These are phyloP conservation scores for Fusarium sp. DNA, from an alignment of 2,329 filamentous ascomycete genomes.

Conservation along the genomic window DNA sequence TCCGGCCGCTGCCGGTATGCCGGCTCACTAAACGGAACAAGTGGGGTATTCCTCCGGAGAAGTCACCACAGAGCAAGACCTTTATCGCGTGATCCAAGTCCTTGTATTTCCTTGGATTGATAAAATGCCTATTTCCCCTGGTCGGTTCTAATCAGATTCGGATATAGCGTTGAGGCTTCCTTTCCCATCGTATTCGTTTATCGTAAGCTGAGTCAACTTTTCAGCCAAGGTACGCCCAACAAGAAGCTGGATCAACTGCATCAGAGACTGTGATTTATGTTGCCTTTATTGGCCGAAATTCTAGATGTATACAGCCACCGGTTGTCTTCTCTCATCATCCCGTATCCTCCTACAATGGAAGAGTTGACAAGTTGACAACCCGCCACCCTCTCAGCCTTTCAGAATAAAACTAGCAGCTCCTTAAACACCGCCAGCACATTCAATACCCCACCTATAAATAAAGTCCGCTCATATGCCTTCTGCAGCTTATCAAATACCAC, in stretches of 20 bases:
- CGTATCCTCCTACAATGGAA: constrained; percentile 12
- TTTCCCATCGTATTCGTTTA: constrained; percentile 11
- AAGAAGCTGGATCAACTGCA: too few species aligned
- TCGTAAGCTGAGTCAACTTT: background rate
- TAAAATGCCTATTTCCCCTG: background rate
- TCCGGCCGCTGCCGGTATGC: constrained; percentile 22
- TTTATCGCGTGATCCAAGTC: constrained; percentile 2
- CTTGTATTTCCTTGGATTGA: constrained; percentile 24
- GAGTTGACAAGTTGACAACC: constrained; percentile 19
- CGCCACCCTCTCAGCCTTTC: background rate
- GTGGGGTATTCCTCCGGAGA: constrained; percentile 27
- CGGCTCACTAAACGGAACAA: constrained; percentile 9
- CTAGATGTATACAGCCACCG: background rate
- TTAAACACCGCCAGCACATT: constrained; percentile 8
- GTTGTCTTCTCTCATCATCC: constrained; percentile 6
- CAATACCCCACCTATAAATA: background rate
- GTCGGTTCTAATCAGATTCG: background rate
- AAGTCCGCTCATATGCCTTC: constrained; percentile 31
- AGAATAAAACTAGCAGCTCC: background rate
- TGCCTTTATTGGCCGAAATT: background rate
- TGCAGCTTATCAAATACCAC: constrained; percentile 46
- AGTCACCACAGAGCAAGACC: background rate
- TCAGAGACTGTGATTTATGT: too few species aligned
- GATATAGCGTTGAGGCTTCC: background rate
- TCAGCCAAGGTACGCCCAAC: background rate